phyloP scores from a whole-genome alignment of 1,139 yeast genomes.

The Lodderomyces metapsilosis region DNA sequence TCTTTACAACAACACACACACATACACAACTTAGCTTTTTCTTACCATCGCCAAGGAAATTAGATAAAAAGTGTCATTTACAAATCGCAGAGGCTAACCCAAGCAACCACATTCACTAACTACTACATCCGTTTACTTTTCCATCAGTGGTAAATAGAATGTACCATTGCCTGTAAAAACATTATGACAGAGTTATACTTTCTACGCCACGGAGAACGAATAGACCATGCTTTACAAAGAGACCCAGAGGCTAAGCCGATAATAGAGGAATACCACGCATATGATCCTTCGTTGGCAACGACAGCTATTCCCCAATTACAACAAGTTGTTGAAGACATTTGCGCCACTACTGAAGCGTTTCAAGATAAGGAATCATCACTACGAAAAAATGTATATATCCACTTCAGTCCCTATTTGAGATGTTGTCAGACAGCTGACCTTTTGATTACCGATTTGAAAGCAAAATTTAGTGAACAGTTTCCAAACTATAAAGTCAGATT shows the following conservation, averaged over 20 bases:
- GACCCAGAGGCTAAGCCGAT: constrained; percentile 30
- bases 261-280: constrained; percentile 28
- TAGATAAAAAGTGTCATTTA: too few relatives aligned
- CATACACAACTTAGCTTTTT: too few relatives aligned
- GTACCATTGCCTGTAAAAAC: too few relatives aligned
- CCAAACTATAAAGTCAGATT: constrained; percentile 38
- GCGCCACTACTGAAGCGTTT: constrained; percentile 26
- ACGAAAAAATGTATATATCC: constrained; percentile 41
- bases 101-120: too few relatives aligned
- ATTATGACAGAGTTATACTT: constrained; percentile 42
- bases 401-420: constrained; percentile 45
- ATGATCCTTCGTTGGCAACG: constrained; percentile 41
- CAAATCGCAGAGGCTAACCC: too few relatives aligned
- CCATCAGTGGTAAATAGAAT: too few relatives aligned
- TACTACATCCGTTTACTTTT: too few relatives aligned
- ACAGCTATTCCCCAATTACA: constrained; percentile 31
- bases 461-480: constrained; percentile 20
- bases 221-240: constrained; percentile 36
- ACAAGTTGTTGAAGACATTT: constrained; percentile 30
- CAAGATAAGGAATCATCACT: constrained; percentile 14
- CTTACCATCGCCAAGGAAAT: too few relatives aligned
- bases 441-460: constrained; percentile 31
- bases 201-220: constrained; percentile 47
- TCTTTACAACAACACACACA: too few relatives aligned
- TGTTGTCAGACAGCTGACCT: constrained; percentile 49